Percentiles rank a stretch among this genome's conserved stretches.
Evolutionary conservation across 2,329 filamentous ascomycete genomes (phyloP).

Genomic region (Fusarium poae): DNA sequence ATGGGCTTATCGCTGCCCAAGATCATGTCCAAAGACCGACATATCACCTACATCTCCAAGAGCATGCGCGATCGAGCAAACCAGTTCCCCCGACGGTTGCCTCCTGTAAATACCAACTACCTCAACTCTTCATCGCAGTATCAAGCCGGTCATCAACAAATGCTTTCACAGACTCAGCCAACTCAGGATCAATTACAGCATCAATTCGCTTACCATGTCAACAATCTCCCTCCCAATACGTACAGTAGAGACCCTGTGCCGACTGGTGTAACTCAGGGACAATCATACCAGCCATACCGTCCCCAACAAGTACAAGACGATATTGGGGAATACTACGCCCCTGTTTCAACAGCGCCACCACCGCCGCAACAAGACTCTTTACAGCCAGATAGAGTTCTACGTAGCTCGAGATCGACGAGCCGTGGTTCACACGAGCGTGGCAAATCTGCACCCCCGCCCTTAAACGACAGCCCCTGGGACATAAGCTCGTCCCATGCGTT

Average conservation of each 20-base stretch:
- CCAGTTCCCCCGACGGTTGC: conserved; percentile 61
- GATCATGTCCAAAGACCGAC: conserved; percentile 59
- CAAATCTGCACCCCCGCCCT: conserved; percentile 63
- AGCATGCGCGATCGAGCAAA: conserved; percentile 58
- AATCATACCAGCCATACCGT: conserved; percentile 26
- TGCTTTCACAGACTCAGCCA: conserved; percentile 11
- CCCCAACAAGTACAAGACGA: conserved; percentile 28
- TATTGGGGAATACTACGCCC: conserved; percentile 33
- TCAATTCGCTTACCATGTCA: conserved; percentile 23
- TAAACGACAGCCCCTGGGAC: conserved; percentile 64
- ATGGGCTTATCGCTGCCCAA: conserved; percentile 66
- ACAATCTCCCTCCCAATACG: conserved; percentile 2
- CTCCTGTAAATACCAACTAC: conserved; percentile 61
- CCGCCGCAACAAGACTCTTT: conserved; percentile 7
- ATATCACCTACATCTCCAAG: conserved; percentile 62
- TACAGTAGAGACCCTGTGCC: conserved; percentile 24
- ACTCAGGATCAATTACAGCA: conserved; percentile 21
- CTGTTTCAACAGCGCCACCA: conserved; percentile 6
- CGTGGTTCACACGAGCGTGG: conserved; percentile 59
- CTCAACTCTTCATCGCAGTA: conserved; percentile 49
- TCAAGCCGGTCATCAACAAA: conserved; percentile 22
- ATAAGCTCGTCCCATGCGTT: conserved; percentile 47
- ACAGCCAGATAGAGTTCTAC: conserved; percentile 13
- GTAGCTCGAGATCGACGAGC: conserved; percentile 42
- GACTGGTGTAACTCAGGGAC: conserved; percentile 14